Base-by-base conservation (phyloP, 306 rosid species). In the Canavalia ensiformis region DNA sequence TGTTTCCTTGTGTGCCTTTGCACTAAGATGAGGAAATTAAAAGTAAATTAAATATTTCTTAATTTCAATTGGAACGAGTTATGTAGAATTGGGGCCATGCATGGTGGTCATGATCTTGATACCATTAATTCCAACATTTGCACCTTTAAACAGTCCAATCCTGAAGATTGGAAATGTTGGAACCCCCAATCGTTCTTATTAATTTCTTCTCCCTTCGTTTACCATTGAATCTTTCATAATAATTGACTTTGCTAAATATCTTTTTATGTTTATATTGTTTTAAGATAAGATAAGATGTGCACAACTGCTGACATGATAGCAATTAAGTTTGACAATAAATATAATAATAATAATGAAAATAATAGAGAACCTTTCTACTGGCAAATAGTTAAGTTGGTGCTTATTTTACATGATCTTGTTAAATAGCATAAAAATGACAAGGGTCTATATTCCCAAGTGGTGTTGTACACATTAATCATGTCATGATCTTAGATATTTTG, bases 101-200 rank as follows among this genome's bases (percentile, higher is more conserved):
- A 4, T 10, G 18, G 11, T 64, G 47, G 87, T 90, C 85, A 45
- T 80, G 89, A 82, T 88, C 91, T 68, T 75, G 86, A 81, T 82
- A 85, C 91, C 94, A 18, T 18, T 18, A 18, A 18, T 18, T 18
- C 25, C 25, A 18, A 18, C 25, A 18, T 18, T 18, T 18, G 25
- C 25, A 18, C 25, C 25, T 18, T 18, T 18, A 18, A 3, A 10
- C 8, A 87, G 68, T 89, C 95, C 87, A 89, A 55, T 74, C 90
- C 92, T 46, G 7, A 63, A 62, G 68, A 12, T 49, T 49, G 31
- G 13, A 30, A 46, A 70, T 49, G 7, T 2, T 59, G 66, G 18
- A 55, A 18, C 33, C 8, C 8, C 46, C 68, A 60, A 1, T 34
- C 6, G 2, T 0, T 39, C 35, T 6, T 39, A 37, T 37, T 37